Conservation (phyloP, 805 yeast species). For the Aciculoconidium aculeatum region DNA sequence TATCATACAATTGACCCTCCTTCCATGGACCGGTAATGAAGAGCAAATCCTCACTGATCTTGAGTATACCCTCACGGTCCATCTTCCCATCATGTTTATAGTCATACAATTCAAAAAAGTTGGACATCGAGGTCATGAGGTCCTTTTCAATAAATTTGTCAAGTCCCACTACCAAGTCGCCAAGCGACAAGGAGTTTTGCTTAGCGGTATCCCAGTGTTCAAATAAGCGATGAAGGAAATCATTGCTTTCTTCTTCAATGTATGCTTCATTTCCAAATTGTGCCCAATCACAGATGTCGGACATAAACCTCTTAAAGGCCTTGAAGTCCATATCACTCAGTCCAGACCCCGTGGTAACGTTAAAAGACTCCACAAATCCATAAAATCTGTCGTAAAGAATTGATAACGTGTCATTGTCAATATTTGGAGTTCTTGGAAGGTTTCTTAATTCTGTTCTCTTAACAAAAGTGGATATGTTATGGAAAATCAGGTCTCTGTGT, state of each 20-base stretch:
- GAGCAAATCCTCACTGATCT: constrained; percentile 81
- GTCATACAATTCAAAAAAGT: constrained; percentile 75
- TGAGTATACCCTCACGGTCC: constrained; percentile 72
- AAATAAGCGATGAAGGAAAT: constrained; percentile 60
- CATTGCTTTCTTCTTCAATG: constrained; percentile 15
- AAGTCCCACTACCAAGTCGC: constrained; percentile 68
- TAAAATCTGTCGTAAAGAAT: constrained; percentile 82
- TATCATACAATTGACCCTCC: constrained; percentile 62
- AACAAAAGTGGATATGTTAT: constrained; percentile 83
- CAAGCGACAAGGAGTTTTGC: constrained; percentile 54
- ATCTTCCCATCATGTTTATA: constrained; percentile 52
- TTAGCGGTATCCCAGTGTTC: constrained; percentile 60
- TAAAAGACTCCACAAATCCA: constrained; percentile 62
- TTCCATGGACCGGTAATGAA: constrained; percentile 83
- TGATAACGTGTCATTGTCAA: constrained; percentile 54
- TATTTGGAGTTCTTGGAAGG: constrained; percentile 64
- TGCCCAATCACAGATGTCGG: constrained; percentile 78
- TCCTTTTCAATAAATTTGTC: constrained; percentile 66
- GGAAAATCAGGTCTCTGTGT: constrained; percentile 71
- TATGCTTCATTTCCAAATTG: constrained; percentile 11
- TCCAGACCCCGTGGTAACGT: constrained; percentile 45
- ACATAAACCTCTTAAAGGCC: constrained; percentile 67
- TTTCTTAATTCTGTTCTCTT: constrained; percentile 88
- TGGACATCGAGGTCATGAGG: constrained; percentile 70
- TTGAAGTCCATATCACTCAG: constrained; percentile 67